phyloP scores from a whole-genome alignment of 2,329 filamentous ascomycete species.

The Botrytis byssoidea region DNA sequence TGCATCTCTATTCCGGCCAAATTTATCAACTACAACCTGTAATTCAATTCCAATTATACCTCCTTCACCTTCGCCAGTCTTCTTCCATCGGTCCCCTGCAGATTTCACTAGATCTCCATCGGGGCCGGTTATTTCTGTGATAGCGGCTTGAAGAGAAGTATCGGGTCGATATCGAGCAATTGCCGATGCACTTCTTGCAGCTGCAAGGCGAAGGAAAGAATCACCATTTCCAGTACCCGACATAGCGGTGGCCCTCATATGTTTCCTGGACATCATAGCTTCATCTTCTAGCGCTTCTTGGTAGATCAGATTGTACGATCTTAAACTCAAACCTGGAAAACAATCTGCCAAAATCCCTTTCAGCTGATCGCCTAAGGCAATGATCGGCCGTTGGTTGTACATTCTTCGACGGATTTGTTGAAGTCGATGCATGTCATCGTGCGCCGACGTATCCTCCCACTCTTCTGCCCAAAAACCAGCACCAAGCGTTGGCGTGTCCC shows the following conservation, averaged over 20 bases:
- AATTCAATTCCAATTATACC: constrained; percentile 82
- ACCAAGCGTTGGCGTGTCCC: constrained; percentile 80
- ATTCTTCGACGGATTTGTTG: constrained; percentile 33
- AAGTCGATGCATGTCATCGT: constrained; percentile 40
- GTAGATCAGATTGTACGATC: constrained; percentile 35
- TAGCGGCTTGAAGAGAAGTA: constrained; percentile 53
- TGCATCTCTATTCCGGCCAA: constrained; percentile 41
- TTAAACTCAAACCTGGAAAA: constrained; percentile 46
- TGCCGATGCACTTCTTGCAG: constrained; percentile 69
- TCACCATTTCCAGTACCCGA: constrained; percentile 88
- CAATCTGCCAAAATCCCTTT: constrained; percentile 57
- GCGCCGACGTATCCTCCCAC: constrained; percentile 53
- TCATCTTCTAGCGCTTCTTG: constrained; percentile 27
- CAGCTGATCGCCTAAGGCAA: constrained; percentile 47
- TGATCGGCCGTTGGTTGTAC: constrained; percentile 35
- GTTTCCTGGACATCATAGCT: constrained; percentile 28
- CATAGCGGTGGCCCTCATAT: constrained; percentile 49
- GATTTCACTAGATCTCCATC: constrained; percentile 72
- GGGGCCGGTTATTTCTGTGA: constrained; percentile 65
- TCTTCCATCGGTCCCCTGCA: constrained; percentile 70
- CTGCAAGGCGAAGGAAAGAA: constrained; percentile 73
- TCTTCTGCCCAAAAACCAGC: constrained; percentile 90
- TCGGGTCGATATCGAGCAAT: constrained; percentile 61
- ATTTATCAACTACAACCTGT: constrained; percentile 48
- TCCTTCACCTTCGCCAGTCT: constrained; percentile 75